Conservation (phyloP, 2,329 filamentous ascomycete genomes). For the Calcarisporium arbuscula region DNA sequence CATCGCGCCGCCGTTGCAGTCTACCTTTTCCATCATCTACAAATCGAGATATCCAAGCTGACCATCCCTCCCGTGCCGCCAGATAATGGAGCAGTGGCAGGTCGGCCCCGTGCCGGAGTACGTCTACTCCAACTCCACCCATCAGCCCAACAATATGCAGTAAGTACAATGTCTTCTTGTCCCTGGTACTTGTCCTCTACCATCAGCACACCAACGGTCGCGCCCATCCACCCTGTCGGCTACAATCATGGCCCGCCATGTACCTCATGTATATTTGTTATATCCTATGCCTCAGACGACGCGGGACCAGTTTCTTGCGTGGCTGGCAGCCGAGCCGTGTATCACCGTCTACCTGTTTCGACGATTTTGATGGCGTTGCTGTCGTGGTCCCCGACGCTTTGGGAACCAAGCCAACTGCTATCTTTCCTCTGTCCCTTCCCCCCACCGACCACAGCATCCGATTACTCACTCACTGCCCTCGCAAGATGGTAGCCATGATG, state of each 20-base stretch:
- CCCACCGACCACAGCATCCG: too few species aligned
- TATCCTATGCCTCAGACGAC: slow-evolving; percentile 9
- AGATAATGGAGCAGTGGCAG: slow-evolving; percentile 58
- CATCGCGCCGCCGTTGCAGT: too few species aligned
- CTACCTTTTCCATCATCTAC: slow-evolving; percentile 7
- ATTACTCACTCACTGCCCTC: too few species aligned
- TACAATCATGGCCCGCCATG: too few species aligned
- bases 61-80: slow-evolving; percentile 15
- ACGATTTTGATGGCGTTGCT: slow-evolving; percentile 15
- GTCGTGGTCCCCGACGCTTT: slow-evolving; percentile 13
- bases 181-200: slow-evolving; percentile 20
- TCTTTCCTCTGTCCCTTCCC: slow-evolving; percentile 8
- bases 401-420: slow-evolving; percentile 3
- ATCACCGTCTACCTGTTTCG: slow-evolving; percentile 16
- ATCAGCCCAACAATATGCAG: slow-evolving; percentile 51
- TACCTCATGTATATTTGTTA: slow-evolving; percentile 12
- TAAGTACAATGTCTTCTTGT: slow-evolving; percentile 41
- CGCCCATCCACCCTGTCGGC: too few species aligned
- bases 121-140: slow-evolving; percentile 48
- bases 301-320: slow-evolving; percentile 7
- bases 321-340: slow-evolving; percentile 15
- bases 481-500: too few species aligned
- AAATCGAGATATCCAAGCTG: slow-evolving; percentile 22
- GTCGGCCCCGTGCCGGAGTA: slow-evolving; percentile 55
- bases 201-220: too few species aligned